Conservation (phyloP, 1,284 basidiomycete species). For the Singerocomus rubriflavus region DNA sequence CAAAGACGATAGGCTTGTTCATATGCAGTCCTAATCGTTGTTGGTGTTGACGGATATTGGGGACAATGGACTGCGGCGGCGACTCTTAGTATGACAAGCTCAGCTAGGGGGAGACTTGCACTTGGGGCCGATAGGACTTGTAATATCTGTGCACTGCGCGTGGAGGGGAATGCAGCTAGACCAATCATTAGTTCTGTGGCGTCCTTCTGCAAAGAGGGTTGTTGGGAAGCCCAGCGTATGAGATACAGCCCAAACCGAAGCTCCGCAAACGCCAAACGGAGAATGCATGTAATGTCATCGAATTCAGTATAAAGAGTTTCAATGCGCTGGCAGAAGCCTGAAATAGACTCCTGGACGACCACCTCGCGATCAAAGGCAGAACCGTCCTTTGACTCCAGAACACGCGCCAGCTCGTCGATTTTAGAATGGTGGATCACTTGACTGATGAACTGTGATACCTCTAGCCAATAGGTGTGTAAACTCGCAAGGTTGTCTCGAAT, state of each 20-base stretch:
- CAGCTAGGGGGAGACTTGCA: constrained; percentile 22
- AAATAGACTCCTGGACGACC: constrained; percentile 64
- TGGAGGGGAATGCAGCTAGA: constrained; percentile 56
- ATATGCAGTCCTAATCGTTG: constrained; percentile 51
- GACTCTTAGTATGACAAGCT: constrained; percentile 49
- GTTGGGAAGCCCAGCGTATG: constrained; percentile 29
- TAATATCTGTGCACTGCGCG: constrained; percentile 40
- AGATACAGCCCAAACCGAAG: constrained; percentile 78
- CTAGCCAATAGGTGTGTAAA: constrained; percentile 79
- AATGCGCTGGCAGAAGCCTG: constrained; percentile 61
- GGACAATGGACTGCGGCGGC: constrained; percentile 41
- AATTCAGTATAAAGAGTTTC: constrained; percentile 58
- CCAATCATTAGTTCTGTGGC: constrained; percentile 26
- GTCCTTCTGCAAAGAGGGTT: constrained; percentile 10
- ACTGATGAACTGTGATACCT: constrained; percentile 69
- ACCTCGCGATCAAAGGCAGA: constrained; percentile 50
- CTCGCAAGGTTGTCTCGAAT: constrained; percentile 50
- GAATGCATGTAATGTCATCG: constrained; percentile 65
- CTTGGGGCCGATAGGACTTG: constrained; percentile 17
- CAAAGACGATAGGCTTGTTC: constrained; percentile 79
- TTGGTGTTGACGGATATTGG: constrained; percentile 30
- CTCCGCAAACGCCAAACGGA: constrained; percentile 64
- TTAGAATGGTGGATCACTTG: constrained; percentile 52
- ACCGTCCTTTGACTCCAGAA: constrained; percentile 36
- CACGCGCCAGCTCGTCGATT: constrained; percentile 39